Base-by-base conservation (phyloP, 257 asterid species). In the Voacanga thouarsii region DNA sequence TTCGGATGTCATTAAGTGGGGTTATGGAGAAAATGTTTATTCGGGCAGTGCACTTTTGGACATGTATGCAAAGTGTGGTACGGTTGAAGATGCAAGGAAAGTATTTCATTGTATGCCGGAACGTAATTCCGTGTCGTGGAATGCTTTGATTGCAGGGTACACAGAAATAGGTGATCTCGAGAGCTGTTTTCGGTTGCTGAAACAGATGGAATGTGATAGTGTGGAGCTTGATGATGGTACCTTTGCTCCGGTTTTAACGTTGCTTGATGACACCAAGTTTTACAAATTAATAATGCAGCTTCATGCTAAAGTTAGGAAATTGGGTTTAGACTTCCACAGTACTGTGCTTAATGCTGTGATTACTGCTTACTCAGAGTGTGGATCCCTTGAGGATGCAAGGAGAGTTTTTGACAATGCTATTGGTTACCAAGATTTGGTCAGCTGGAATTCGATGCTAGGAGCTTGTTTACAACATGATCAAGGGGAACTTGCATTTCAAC, bases 381-480 rank as follows among this genome's bases (percentile, higher is more conserved):
- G 94, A 53, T 69, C 85, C 81, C 76, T 92, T 72, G 74, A 67
- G 64, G 90, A 87, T 82, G 89, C 97, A 5, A 61, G 78, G 71
- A 84, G 84, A 71, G 82, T 92, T 80, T 94, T 94, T 78, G 84
- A 79, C 86, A 59, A 80, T 78, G 84, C 90, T 60, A 77, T 77
- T 72, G 88, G 88, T 47, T 83, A 71, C 67, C 84, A 91, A 24
- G 97, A 94, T 83, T 80, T 92, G 44, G 95, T 89, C 75, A 85
- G 96, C 11, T 92, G 97, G 97, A 94, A 94, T 84, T 89, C 98
- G 11, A 90, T 90, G 90, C 81, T 90, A 72, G 94, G 94, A 12
- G 97, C 96, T 80, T 90, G 85, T 80, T 64, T 89, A 70, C 91
- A 88, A 63, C 87, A 79, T 78, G 87, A 79, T 73, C 68, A 78